Conservation (phyloP, 2,329 filamentous ascomycete species). For the Dactylellina leptospora region DNA sequence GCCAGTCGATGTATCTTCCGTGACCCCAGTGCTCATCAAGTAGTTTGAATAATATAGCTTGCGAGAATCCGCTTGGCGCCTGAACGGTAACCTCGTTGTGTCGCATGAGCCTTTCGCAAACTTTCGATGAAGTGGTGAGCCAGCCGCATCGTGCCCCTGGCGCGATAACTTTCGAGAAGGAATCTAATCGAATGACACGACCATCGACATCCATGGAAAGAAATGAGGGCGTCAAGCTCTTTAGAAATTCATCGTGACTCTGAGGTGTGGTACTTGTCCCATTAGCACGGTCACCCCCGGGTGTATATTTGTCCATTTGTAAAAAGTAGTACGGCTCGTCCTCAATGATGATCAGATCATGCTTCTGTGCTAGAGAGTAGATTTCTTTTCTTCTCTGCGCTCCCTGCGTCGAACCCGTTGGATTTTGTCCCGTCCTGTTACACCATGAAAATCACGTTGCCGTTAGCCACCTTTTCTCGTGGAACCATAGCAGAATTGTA, state of each 20-base stretch:
- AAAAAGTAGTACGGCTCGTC: constrained; percentile 96
- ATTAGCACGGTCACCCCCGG: constrained; percentile 4
- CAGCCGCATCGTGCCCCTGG: constrained; percentile 85
- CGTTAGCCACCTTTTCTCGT: not conserved
- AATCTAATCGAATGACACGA: constrained; percentile 88
- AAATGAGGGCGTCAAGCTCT: constrained; percentile 75
- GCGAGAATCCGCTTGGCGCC: constrained; percentile 83
- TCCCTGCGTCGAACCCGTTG: constrained; percentile 84
- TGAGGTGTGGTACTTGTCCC: constrained; percentile 62
- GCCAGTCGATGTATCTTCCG: constrained; percentile 85
- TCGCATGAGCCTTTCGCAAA: constrained; percentile 81
- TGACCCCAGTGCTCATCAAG: constrained; percentile 96
- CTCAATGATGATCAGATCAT: constrained; percentile 86
- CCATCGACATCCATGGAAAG: constrained; percentile 85
- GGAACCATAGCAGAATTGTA: not conserved
- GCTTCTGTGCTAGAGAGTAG: constrained; percentile 80
- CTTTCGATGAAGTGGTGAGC: constrained; percentile 85
- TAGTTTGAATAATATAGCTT: constrained; percentile 85
- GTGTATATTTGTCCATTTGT: constrained; percentile 73
- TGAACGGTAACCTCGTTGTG: constrained; percentile 87
- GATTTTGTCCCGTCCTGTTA: constrained; percentile 80
- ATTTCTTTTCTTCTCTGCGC: constrained; percentile 73
- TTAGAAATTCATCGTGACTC: constrained; percentile 76
- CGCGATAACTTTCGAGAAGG: constrained; percentile 88
- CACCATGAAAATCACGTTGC: constrained; percentile 7